A percentile compares a stretch with the other conserved stretches of the same genome.
Evolutionary conservation across 176 grass and related monocot genomes (phyloP).

Genomic region (Pharus latifolius): DNA sequence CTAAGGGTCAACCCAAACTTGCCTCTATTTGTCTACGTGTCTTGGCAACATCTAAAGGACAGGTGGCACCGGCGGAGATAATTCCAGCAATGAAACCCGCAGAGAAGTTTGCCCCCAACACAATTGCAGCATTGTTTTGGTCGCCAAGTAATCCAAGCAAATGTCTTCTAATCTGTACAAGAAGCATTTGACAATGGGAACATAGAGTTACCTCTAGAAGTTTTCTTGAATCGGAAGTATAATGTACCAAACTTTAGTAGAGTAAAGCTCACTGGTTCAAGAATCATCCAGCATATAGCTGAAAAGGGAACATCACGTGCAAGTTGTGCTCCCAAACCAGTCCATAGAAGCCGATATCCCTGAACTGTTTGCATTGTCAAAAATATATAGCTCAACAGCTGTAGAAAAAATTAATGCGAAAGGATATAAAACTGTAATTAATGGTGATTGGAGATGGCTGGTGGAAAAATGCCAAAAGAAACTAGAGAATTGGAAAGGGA

Average conservation of each 20-base stretch:
- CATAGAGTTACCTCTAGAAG: not conserved
- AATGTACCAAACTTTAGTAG: not conserved
- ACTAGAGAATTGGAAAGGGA: no score
- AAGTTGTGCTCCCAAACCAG: constrained; percentile 90
- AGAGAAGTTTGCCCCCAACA: constrained; percentile 67
- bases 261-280: constrained; percentile 73
- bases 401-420: not conserved
- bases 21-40: constrained; percentile 90
- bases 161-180: constrained; percentile 52
- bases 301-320: constrained; percentile 89
- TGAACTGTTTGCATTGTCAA: constrained; percentile 31
- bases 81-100: constrained; percentile 75
- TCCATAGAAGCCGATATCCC: constrained; percentile 74
- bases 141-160: constrained; percentile 42
- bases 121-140: constrained; percentile 35
- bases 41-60: constrained; percentile 92
- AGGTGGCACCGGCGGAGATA: constrained; percentile 67
- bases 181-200: constrained; percentile 2
- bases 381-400: constrained; percentile 1
- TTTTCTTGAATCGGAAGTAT: not conserved
- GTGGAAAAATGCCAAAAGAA: no score
- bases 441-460: no score
- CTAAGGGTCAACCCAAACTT: not conserved
- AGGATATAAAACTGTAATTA: not conserved
- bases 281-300: constrained; percentile 81